phyloP scores from a whole-genome alignment of 306 rosid species.

The Carpinus viminea region DNA sequence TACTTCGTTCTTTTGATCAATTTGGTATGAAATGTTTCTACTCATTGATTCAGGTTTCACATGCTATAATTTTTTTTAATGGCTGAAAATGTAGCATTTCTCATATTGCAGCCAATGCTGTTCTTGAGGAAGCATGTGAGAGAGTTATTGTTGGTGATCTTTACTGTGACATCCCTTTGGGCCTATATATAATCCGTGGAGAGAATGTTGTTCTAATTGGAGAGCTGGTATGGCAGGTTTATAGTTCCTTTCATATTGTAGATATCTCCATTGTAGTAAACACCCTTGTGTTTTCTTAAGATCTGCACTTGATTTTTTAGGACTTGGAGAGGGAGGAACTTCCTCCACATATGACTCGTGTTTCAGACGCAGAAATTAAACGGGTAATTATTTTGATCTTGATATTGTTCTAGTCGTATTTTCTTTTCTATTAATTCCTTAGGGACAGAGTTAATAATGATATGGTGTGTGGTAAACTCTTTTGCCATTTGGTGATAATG shows the following conservation, averaged over 20 bases:
- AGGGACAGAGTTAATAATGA: neutral
- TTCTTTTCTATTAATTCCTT: neutral
- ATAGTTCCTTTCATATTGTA: conserved; percentile 23
- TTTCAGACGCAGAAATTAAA: conserved; percentile 72
- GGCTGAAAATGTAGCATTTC: conserved; percentile 25
- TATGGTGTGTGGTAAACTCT: neutral
- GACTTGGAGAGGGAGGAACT: conserved; percentile 93
- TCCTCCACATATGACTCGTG: conserved; percentile 85
- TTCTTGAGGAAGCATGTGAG: conserved; percentile 92
- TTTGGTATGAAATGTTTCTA: conserved; percentile 51
- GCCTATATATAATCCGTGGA: conserved; percentile 92
- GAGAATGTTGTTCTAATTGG: conserved; percentile 96
- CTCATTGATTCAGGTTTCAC: conserved; percentile 4
- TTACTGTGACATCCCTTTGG: conserved; percentile 87
- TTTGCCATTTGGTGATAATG: neutral
- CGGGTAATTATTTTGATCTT: conserved; percentile 48
- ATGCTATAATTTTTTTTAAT: conserved; percentile 7
- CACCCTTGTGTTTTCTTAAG: conserved; percentile 22
- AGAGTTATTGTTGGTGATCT: conserved; percentile 89
- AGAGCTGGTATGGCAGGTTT: conserved; percentile 68
- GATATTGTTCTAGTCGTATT: conserved; percentile 6
- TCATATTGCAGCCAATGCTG: conserved; percentile 82
- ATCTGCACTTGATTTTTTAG: conserved; percentile 38
- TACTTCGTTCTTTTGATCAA: conserved; percentile 96
- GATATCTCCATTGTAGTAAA: conserved; percentile 17